A percentile compares a stretch with the other conserved stretches of the same genome.
These are phyloP conservation scores for Schizothecium vesticola DNA, from an alignment of 495 filamentous ascomycete species.

Conservation along the genomic window DNA sequence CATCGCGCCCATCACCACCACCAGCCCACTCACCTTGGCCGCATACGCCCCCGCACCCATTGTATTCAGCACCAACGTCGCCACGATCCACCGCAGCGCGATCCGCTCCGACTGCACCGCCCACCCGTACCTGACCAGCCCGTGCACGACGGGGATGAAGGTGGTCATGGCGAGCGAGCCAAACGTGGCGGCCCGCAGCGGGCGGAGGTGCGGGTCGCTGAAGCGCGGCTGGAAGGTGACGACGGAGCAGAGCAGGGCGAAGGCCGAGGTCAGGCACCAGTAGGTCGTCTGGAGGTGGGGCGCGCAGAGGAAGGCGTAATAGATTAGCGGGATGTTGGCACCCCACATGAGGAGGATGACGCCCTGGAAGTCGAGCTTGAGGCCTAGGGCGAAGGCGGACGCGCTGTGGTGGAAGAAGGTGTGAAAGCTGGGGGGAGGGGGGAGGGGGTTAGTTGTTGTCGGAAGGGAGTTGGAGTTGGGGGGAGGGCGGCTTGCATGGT, in stretches of 20 bases:
- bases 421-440: constrained; percentile 41
- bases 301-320: constrained; percentile 46
- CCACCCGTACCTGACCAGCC: constrained; percentile 35
- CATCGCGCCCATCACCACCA: background rate
- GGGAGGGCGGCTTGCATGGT: constrained; percentile 26
- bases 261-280: constrained; percentile 30
- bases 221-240: constrained; percentile 36
- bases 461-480: background rate
- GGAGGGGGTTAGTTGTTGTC: background rate
- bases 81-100: constrained; percentile 38
- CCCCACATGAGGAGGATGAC: constrained; percentile 52
- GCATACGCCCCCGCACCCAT: constrained; percentile 39
- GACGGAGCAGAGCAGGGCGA: constrained; percentile 30
- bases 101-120: constrained; percentile 35
- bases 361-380: constrained; percentile 48
- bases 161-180: constrained; percentile 38
- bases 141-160: constrained; percentile 39
- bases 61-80: constrained; percentile 36
- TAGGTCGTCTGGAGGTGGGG: constrained; percentile 31
- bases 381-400: constrained; percentile 30
- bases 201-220: constrained; percentile 32
- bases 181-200: constrained; percentile 37
- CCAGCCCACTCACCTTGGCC: constrained; percentile 30
- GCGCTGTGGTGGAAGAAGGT: constrained; percentile 46
- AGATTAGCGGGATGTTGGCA: constrained; percentile 46